Conservation (phyloP, 2,329 filamentous ascomycete genomes). For the Aspergillus sp. region DNA sequence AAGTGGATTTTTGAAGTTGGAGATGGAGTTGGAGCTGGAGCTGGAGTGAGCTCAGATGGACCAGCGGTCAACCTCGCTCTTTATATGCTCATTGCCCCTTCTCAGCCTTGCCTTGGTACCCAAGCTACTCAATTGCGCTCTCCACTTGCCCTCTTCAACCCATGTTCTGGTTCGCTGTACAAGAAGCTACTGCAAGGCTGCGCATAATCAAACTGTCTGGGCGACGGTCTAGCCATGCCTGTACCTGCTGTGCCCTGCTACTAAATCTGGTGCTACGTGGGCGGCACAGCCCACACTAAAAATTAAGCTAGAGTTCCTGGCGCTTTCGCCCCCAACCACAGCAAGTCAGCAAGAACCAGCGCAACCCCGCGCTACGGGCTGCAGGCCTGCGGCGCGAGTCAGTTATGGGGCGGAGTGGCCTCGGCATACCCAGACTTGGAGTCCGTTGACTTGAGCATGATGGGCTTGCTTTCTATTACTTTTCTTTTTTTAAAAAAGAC, state of each 20-base stretch:
- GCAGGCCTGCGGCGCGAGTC: background rate
- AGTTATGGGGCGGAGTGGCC: background rate
- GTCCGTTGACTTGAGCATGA: no score
- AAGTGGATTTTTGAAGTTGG: no score
- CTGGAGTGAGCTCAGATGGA: background rate
- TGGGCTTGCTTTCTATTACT: no score
- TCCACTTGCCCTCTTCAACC: background rate
- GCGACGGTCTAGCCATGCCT: no score
- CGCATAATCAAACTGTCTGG: no score
- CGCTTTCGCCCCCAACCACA: background rate
- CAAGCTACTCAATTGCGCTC: background rate
- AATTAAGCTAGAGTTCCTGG: background rate
- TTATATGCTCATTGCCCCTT: background rate
- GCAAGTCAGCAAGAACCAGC: background rate
- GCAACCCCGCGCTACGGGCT: background rate
- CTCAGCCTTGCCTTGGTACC: background rate
- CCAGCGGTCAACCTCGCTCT: background rate
- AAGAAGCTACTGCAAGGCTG: background rate
- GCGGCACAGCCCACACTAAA: background rate
- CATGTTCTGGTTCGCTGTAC: background rate
- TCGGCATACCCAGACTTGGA: background rate
- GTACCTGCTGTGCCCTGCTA: background rate
- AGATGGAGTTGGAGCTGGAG: no score
- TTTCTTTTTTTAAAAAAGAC: no score
- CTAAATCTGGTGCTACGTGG: background rate